These are phyloP conservation scores for Phylloporus sp. DNA, from an alignment of 768 basidiomycete species.

Conservation along the genomic window DNA sequence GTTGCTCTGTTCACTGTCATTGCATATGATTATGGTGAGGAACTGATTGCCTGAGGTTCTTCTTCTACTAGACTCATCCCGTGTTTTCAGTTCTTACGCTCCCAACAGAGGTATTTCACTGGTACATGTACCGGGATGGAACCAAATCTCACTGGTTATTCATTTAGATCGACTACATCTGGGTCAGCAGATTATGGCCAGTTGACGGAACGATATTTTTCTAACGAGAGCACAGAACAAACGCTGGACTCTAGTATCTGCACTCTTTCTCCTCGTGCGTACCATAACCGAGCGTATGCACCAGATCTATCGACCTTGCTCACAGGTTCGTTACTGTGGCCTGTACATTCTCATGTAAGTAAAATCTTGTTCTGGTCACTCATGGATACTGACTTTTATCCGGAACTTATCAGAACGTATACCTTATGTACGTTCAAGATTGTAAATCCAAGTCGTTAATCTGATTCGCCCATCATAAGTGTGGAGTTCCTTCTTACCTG, in stretches of 20 bases:
- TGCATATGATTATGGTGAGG: slow-evolving; percentile 11
- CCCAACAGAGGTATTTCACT: slow-evolving; percentile 3
- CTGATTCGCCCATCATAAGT: not conserved
- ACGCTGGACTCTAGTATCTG: not conserved
- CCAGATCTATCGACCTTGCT: not conserved
- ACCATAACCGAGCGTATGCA: not conserved
- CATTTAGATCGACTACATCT: slow-evolving; percentile 2
- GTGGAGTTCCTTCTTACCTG: slow-evolving; percentile 4
- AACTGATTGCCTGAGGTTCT: not conserved
- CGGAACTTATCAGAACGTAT: not conserved
- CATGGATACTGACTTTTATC: not conserved
- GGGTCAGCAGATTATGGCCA: not conserved
- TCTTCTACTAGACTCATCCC: not conserved
- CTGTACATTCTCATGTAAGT: slow-evolving; percentile 1
- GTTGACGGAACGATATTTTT: not conserved
- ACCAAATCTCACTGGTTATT: not conserved
- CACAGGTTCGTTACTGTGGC: slow-evolving; percentile 6
- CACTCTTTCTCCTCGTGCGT: not conserved
- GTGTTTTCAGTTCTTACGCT: slow-evolving; percentile 5
- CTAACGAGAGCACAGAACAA: not conserved
- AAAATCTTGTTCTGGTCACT: not conserved
- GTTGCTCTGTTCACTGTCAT: slow-evolving; percentile 6
- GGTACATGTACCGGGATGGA: not conserved
- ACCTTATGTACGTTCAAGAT: not conserved
- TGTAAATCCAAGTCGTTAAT: not conserved